phyloP scores from a whole-genome alignment of 163 green algal species.

The Trebouxiophyceae sp. region DNA sequence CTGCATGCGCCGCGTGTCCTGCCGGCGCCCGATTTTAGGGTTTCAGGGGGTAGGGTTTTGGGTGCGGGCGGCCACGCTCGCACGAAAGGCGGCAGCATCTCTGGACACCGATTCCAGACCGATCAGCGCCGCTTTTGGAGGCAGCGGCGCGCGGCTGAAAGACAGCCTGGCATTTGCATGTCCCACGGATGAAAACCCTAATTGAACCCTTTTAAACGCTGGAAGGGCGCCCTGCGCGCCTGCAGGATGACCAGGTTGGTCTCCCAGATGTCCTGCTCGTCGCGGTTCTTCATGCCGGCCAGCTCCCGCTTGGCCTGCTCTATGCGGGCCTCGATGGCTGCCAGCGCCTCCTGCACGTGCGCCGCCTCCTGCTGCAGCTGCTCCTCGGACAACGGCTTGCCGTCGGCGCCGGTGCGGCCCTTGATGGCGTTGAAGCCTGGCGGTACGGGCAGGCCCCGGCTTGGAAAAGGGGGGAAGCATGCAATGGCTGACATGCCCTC shows the following conservation, averaged over 20 bases:
- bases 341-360: conserved; percentile 14
- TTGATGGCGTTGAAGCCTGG: conserved; percentile 46
- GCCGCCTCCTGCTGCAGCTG: conserved; percentile 19
- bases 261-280: conserved; percentile 45
- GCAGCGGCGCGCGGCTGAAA: no score
- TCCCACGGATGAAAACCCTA: no score
- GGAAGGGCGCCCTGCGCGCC: no score
- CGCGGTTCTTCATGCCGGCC: background rate
- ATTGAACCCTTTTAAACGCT: no score
- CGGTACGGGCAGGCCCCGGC: conserved; percentile 19
- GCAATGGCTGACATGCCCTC: no score
- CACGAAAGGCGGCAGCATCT: no score
- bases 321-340: conserved; percentile 13
- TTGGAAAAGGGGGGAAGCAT: no score
- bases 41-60: conserved; percentile 12
- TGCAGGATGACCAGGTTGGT: conserved; percentile 47
- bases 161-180: no score
- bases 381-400: conserved; percentile 21
- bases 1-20: conserved; percentile 70
- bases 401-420: conserved; percentile 13
- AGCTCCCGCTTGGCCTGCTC: background rate
- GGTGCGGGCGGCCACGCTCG: background rate
- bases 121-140: no score
- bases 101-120: no score
- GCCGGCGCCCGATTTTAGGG: conserved; percentile 2